A percentile compares a stretch with the other conserved stretches of the same genome.
These are phyloP conservation scores for Penicillium verhagenii DNA, from an alignment of 495 filamentous ascomycete genomes.

Conservation along the genomic window DNA sequence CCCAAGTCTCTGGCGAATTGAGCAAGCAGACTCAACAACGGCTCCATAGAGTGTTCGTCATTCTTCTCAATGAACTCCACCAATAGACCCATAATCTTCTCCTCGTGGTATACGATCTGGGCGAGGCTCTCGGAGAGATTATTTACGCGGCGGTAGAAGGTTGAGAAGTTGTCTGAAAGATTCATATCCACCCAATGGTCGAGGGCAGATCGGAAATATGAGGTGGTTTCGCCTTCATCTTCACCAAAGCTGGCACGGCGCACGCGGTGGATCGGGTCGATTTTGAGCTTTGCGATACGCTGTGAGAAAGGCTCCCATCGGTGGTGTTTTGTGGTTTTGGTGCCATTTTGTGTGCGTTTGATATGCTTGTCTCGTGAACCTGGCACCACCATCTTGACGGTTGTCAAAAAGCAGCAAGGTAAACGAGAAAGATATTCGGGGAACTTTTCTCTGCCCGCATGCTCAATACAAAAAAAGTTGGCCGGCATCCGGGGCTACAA, in stretches of 20 bases:
- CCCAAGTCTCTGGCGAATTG: constrained; percentile 93
- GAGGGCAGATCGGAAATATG: constrained; percentile 78
- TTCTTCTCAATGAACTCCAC: constrained; percentile 73
- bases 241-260: constrained; percentile 76
- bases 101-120: constrained; percentile 84
- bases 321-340: constrained; percentile 74
- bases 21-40: constrained; percentile 76
- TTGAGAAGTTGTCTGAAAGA: constrained; percentile 72
- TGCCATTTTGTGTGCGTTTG: constrained; percentile 60
- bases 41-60: constrained; percentile 76
- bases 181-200: constrained; percentile 91
- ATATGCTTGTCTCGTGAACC: constrained; percentile 64
- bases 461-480: constrained; percentile 47
- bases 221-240: constrained; percentile 67
- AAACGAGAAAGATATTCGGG: constrained; percentile 23
- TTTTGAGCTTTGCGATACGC: constrained; percentile 89
- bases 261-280: constrained; percentile 87
- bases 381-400: constrained; percentile 53
- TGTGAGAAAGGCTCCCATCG: constrained; percentile 89
- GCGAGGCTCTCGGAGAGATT: constrained; percentile 85
- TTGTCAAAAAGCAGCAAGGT: constrained; percentile 32
- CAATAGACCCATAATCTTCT: constrained; percentile 76
- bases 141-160: constrained; percentile 68
- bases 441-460: constrained; percentile 28
- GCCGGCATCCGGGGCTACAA: constrained; percentile 34